Base-by-base conservation (phyloP, 805 yeast species). In the Nakazawaea holstii region DNA sequence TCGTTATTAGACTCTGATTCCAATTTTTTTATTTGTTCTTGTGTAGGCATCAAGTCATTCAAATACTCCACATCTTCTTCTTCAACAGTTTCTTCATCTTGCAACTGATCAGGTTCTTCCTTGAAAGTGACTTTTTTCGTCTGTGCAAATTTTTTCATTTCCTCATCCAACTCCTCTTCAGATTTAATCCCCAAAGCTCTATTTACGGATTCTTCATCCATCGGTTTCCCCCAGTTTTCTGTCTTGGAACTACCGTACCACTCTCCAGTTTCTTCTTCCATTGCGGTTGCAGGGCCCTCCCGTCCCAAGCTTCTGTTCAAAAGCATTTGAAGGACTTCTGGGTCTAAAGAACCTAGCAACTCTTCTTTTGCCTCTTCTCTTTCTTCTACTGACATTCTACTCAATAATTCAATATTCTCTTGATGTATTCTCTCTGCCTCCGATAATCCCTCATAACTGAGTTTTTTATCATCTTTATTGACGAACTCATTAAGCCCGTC, bases 361-460 rank as follows among this genome's bases (percentile, higher is more conserved):
- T 88, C 95, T 52, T 77, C 76, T 52, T 79, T 73, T 53, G 87
- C 92, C 40, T 69, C 64, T 31, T 73, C 68, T 32, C 87, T 74
- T 57, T 90, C 89, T 14, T 77, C 83, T 1, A 70, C 73, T 2
- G 83, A 68, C 91, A 90, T 83, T 11, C 65, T 61, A 33, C 79
- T 67, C 47, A 91, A 60, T 36, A 73, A 69, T 35, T 80, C 77
- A 51, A 86, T 62, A 61, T 89, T 91, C 58, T 90, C 96, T 48
- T 76, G 60, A 60, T 88, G 92, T 20, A 90, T 87, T 58, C 78
- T 74, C 53, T 85, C 91, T 0, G 84, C 78, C 55, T 87, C 95
- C 0, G 83, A 66, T 41, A 76, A 50, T 13, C 62, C 65, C 6
- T 45, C 41, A 24, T 41, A 43, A 4, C 37, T 39, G 13, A 49